Base-by-base conservation (phyloP, 805 yeast species). In the Candida nanaspora region DNA sequence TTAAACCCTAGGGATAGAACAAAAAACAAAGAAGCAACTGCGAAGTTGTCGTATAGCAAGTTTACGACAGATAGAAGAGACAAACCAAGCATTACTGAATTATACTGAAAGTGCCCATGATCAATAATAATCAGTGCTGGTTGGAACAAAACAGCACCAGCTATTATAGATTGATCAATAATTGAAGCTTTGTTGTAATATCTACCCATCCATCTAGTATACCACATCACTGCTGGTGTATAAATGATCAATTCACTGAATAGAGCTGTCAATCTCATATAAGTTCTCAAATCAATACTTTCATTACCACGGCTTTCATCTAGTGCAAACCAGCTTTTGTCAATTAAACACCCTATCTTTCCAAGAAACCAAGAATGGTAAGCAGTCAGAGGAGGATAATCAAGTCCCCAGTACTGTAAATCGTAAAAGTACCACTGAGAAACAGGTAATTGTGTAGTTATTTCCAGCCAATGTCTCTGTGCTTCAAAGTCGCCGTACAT, bases 81-180 rank as follows among this genome's bases (percentile, higher is more conserved):
- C 15, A 91, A 66, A 0, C 98, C 98, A 28, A 93, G 72, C 98
- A 93, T 91, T 21, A 93, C 94, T 0, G 88, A 76, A 53, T 93
- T 94, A 63, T 79, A 91, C 63, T 94, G 98, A 65, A 93, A 93
- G 63, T 93, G 98, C 6, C 98, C 98, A 61, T 93, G 97, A 57
- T 93, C 99, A 36, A 93, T 80, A 42, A 93, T 69, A 34, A 85
- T 72, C 44, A 91, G 67, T 2, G 85, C 71, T 0, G 98, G 97
- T 59, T 86, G 95, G 56, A 82, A 78, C 27, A 93, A 58, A n/a
- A 93, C 78, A 15, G 88, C 78, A 2, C 87, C 82, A 0, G 87
- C 77, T 14, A 84, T 79, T 22, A 83, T 72, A 13, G 84, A 78
- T 57, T 86, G 94, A 52, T 84, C 86, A 53, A 86, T 76, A 31